These are phyloP conservation scores for Myochromella boudieri DNA, from an alignment of 768 basidiomycete genomes.

Conservation along the genomic window DNA sequence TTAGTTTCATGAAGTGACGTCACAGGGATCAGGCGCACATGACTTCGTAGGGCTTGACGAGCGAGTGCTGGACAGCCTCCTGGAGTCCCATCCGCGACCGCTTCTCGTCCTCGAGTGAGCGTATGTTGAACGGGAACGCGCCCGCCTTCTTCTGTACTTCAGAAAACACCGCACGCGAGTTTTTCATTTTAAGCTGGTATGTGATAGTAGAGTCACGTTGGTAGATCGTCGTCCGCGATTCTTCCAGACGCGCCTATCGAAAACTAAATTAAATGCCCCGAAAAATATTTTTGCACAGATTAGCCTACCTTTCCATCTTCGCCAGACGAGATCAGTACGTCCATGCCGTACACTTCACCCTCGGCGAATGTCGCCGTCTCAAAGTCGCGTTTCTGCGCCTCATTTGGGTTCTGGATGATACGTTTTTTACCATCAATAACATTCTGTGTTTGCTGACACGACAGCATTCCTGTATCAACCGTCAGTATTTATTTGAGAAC, in stretches of 20 bases:
- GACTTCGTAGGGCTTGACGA: conserved; percentile 95
- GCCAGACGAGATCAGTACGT: conserved; percentile 83
- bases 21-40: conserved; percentile 51
- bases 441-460: conserved; percentile 92
- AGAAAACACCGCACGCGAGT: conserved; percentile 92
- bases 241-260: conserved; percentile 80
- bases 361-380: conserved; percentile 87
- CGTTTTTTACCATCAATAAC: conserved; percentile 96
- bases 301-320: conserved; percentile 96
- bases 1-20: conserved; percentile 3
- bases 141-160: conserved; percentile 99
- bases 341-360: conserved; percentile 93
- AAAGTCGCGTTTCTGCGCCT: conserved; percentile 81
- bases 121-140: conserved; percentile 96
- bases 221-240: conserved; percentile 90
- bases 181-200: conserved; percentile 98
- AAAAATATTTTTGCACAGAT: conserved; percentile 28
- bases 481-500: not conserved
- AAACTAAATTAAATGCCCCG: not conserved
- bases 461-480: conserved; percentile 74
- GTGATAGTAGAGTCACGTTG: conserved; percentile 84
- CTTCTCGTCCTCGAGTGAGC: conserved; percentile 93
- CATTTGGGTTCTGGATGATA: conserved; percentile 87
- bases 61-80: conserved; percentile 92
- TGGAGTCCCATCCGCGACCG: conserved; percentile 91